Evolutionary conservation across 108 stramenopile species (phyloP).

Genomic region (Skeletonema menzelii): DNA sequence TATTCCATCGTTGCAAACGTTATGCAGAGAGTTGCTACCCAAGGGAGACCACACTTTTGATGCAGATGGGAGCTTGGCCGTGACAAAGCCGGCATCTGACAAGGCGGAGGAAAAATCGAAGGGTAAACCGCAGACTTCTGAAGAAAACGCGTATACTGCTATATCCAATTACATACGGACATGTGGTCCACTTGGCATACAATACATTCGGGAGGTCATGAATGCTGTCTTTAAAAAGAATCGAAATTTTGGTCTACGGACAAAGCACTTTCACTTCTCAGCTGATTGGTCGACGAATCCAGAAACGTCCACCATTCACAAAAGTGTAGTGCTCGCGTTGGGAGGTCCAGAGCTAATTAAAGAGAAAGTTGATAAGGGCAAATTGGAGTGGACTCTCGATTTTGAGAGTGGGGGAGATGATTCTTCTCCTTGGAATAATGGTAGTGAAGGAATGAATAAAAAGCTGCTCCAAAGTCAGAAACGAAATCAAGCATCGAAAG

Average conservation of each 20-base stretch:
- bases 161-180: neutral
- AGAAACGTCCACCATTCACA: neutral
- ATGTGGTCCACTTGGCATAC: neutral
- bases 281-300: neutral
- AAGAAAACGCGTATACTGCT: neutral
- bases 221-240: neutral
- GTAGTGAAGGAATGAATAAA: neutral
- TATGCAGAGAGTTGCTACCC: neutral
- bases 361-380: neutral
- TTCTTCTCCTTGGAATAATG: no score
- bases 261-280: neutral
- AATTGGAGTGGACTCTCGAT: neutral
- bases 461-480: neutral
- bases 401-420: neutral
- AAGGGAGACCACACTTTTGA: neutral
- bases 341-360: neutral
- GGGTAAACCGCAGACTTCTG: neutral
- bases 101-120: no score
- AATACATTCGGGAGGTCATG: neutral
- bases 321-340: neutral
- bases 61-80: slow-evolving; percentile 1
- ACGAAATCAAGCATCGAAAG: neutral
- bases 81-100: neutral
- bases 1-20: neutral
- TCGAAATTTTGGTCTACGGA: neutral